Base-by-base conservation (phyloP, 139 green algal genomes). In the Chlamydomonas sp. region DNA sequence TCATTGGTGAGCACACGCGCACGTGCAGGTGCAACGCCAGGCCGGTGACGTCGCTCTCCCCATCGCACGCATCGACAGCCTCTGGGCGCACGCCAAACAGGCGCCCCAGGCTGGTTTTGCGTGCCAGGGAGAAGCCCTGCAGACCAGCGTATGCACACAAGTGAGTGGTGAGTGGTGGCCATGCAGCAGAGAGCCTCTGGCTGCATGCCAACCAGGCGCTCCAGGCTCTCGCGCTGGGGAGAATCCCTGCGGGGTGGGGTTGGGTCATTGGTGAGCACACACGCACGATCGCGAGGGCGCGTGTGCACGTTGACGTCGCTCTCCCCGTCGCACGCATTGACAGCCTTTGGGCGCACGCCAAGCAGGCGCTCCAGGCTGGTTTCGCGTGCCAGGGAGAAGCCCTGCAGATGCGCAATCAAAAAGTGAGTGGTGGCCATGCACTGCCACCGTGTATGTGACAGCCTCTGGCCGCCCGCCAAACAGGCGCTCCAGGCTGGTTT, bases 21-120 rank as follows among this genome's bases (percentile, higher is more conserved):
- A 65, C 48, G 62, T 69, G 49, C 26, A 81, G 13, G 34, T 72
- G 47, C 72, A 64, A 75, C 30, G 34, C 67, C 20, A 70, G 29
- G 33, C 64, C 71, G 4, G 59, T 50, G 60, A 2, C 10, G 1
- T 63, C 57, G 26, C 8, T 31, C 6, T 76, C 33, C 0, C 49
- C 79, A 3, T 69, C 75, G n/a, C n/a, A n/a, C n/a, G n/a, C n/a
- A n/a, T n/a, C n/a, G n/a, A n/a, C n/a, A n/a, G n/a, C n/a, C n/a
- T n/a, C 61, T 76, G n/a, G 22, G 24, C 50, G 13, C 50, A 61
- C 50, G 22, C 50, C 50, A 61, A 61, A 61, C 13, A 61, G 50
- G 50, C 50, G 22, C 13, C 31, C 8, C 50, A 61, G 50, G 50
- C 50, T 61, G 16, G 50, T 61, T n/a, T 61, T n/a, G 24, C 13